These are phyloP conservation scores for Saxispiralis lemnorum DNA, from an alignment of 495 filamentous ascomycete species.

Conservation along the genomic window DNA sequence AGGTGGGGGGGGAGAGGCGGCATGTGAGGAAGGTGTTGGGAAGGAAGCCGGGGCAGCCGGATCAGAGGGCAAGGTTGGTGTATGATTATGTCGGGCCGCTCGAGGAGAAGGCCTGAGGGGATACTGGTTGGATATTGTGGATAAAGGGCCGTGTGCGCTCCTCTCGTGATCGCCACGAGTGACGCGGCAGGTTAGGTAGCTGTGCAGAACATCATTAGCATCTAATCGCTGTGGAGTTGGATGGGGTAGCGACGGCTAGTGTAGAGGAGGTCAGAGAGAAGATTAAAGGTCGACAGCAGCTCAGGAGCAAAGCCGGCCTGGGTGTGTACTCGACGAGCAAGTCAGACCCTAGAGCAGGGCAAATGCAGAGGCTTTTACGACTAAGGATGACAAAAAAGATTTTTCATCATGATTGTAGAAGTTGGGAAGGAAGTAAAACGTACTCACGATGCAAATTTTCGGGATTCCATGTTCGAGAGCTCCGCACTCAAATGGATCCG, in stretches of 20 bases:
- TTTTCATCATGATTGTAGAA: slow-evolving; percentile 10
- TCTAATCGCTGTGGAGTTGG: no score
- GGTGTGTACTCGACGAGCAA: slow-evolving; percentile 5
- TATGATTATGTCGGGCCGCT: slow-evolving; percentile 38
- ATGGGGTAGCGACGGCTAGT: no score
- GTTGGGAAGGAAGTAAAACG: no score
- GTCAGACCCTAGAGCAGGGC: slow-evolving; percentile 6
- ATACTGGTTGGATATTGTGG: no score
- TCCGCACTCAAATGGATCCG: no score
- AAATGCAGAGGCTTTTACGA: slow-evolving; percentile 6
- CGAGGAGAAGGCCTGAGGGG: no score
- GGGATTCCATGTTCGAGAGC: no score
- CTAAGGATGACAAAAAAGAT: slow-evolving; percentile 16
- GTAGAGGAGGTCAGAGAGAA: slow-evolving; percentile 15
- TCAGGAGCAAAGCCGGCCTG: neutral
- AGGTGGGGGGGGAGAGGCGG: slow-evolving; percentile 39
- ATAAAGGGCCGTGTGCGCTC: no score
- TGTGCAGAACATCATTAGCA: no score
- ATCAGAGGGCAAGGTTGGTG: slow-evolving; percentile 48
- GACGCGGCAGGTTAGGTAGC: no score
- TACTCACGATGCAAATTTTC: no score
- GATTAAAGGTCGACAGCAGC: slow-evolving; percentile 17
- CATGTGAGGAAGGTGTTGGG: slow-evolving; percentile 53
- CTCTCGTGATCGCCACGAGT: no score
- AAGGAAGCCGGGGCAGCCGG: slow-evolving; percentile 38